Evolutionary conservation across 1,284 basidiomycete genomes (phyloP).

Genomic region (Leucoagaricus sp.): DNA sequence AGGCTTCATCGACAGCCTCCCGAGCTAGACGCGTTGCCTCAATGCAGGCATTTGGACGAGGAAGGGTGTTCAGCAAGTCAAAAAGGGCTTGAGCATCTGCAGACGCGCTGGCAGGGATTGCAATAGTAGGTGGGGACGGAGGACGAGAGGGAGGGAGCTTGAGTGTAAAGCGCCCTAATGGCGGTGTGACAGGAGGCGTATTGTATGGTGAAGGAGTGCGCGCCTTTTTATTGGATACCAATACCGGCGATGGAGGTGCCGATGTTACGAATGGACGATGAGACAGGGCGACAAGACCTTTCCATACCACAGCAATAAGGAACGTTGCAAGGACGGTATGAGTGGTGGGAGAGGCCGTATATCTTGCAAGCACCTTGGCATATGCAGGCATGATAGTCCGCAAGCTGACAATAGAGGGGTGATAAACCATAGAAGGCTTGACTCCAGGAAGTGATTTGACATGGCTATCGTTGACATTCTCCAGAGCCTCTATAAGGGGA

Average conservation of each 20-base stretch:
- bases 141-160: constrained; percentile 71
- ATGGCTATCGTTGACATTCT: constrained; percentile 38
- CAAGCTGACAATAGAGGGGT: constrained; percentile 61
- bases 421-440: constrained; percentile 43
- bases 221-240: constrained; percentile 38
- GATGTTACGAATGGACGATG: constrained; percentile 51
- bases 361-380: constrained; percentile 56
- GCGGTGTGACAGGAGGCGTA: constrained; percentile 59
- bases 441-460: constrained; percentile 35
- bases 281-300: constrained; percentile 65
- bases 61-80: constrained; percentile 59
- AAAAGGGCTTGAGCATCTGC: constrained; percentile 60
- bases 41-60: constrained; percentile 55
- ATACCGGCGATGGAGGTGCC: constrained; percentile 45
- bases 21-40: constrained; percentile 53
- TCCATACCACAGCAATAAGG: constrained; percentile 73
- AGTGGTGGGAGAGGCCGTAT: constrained; percentile 50
- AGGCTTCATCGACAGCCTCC: constrained; percentile 78
- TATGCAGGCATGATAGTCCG: constrained; percentile 63
- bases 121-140: constrained; percentile 51
- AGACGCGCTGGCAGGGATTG: constrained; percentile 41
- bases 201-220: constrained; percentile 37
- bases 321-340: constrained; percentile 66
- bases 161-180: constrained; percentile 60
- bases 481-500: constrained; percentile 62